Evolutionary conservation across 2,329 filamentous ascomycete genomes (phyloP).

Genomic region (Trichophyton mentagrophytes): DNA sequence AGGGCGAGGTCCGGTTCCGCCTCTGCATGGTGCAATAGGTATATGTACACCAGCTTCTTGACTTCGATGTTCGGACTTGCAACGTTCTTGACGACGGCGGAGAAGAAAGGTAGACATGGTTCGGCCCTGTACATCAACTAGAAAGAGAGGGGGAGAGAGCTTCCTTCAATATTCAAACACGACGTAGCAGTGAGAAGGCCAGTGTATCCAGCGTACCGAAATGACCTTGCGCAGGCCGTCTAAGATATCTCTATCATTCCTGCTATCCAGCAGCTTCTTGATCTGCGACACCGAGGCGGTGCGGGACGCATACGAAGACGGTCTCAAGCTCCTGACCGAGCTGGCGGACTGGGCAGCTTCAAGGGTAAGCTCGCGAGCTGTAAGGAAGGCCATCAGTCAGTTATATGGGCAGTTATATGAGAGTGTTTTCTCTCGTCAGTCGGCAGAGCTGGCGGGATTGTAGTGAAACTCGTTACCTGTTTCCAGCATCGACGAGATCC

Average conservation of each 20-base stretch:
- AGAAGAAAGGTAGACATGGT: constrained; percentile 84
- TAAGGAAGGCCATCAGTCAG: constrained; percentile 13
- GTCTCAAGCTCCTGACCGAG: constrained; percentile 35
- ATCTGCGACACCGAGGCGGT: constrained; percentile 69
- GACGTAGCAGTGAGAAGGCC: neutral
- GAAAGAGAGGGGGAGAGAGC: neutral
- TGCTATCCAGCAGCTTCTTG: constrained; percentile 87
- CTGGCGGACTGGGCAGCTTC: constrained; percentile 88
- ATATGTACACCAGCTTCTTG: constrained; percentile 97
- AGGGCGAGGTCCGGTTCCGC: constrained; percentile 89
- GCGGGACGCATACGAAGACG: constrained; percentile 46
- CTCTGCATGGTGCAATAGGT: constrained; percentile 91
- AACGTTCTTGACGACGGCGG: constrained; percentile 95
- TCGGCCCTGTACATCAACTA: constrained; percentile 94
- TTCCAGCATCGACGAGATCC: constrained; percentile 88
- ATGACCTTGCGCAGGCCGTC: constrained; percentile 84
- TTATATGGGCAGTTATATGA: neutral
- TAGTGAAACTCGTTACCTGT: constrained; percentile 48
- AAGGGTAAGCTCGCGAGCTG: constrained; percentile 91
- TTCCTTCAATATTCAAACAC: neutral
- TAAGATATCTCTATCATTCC: constrained; percentile 81
- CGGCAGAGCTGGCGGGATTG: neutral
- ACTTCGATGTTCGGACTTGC: constrained; percentile 88
- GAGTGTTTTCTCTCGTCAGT: neutral
- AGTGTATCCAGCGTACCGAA: constrained; percentile 44